These are phyloP conservation scores for Pseudozyma sp. DNA, from an alignment of 1,284 basidiomycete genomes.

Conservation along the genomic window DNA sequence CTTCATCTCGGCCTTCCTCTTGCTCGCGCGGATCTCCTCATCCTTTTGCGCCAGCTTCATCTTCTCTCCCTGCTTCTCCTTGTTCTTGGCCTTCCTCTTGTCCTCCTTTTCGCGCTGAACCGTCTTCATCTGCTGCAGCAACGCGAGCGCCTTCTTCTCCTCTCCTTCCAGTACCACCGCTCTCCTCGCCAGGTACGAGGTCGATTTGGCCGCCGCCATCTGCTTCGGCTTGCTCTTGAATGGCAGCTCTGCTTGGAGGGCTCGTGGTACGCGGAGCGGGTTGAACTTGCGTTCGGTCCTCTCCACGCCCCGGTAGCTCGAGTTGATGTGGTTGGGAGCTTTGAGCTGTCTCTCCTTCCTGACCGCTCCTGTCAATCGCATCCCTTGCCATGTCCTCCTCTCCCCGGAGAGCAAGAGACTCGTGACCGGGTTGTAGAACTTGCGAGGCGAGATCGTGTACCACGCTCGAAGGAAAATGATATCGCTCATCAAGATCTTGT, in stretches of 20 bases:
- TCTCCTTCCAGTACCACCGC: constrained; percentile 95
- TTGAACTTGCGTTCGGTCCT: constrained; percentile 87
- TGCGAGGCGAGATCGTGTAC: constrained; percentile 93
- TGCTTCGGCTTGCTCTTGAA: constrained; percentile 92
- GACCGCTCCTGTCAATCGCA: constrained; percentile 94
- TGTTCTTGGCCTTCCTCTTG: constrained; percentile 74
- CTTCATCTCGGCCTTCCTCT: constrained; percentile 64
- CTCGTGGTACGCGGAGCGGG: constrained; percentile 86
- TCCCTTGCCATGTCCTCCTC: constrained; percentile 73
- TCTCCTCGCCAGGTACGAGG: constrained; percentile 72
- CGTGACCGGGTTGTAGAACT: constrained; percentile 96
- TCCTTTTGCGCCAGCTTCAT: constrained; percentile 45
- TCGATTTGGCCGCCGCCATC: constrained; percentile 73
- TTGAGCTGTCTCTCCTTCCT: constrained; percentile 84
- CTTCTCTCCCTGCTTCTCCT: constrained; percentile 37
- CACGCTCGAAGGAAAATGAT: constrained; percentile 95
- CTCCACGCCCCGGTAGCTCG: constrained; percentile 80
- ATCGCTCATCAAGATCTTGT: constrained; percentile 96
- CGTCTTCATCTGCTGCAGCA: constrained; percentile 93
- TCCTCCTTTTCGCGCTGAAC: constrained; percentile 89
- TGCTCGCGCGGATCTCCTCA: constrained; percentile 43
- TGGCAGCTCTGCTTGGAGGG: constrained; percentile 87
- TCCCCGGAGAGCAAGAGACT: constrained; percentile 76
- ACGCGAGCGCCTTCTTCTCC: constrained; percentile 89
- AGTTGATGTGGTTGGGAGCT: constrained; percentile 83